A percentile compares a stretch with the other conserved stretches of the same genome.
Evolutionary conservation across 2,329 filamentous ascomycete genomes (phyloP).

Genomic region (Aspergillus phoenicis): DNA sequence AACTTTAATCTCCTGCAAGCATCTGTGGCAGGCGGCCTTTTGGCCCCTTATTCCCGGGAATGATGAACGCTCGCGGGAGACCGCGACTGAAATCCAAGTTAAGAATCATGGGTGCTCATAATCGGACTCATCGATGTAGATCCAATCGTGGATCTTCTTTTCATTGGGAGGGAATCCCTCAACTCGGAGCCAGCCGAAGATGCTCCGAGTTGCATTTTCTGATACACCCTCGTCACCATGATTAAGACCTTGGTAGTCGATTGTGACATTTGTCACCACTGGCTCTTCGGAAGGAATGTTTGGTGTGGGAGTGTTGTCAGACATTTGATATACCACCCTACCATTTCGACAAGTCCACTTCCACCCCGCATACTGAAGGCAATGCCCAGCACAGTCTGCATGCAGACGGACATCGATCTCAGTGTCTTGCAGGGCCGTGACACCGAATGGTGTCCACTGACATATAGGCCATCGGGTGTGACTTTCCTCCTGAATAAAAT

Average conservation of each 20-base stretch:
- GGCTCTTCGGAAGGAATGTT: neutral
- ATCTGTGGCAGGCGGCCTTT: too few relatives aligned
- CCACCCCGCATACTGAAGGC: slow-evolving; percentile 8
- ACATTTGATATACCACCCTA: slow-evolving; percentile 5
- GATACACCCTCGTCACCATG: neutral
- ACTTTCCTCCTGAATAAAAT: slow-evolving; percentile 8
- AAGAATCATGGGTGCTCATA: slow-evolving; percentile 17
- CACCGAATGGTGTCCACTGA: slow-evolving; percentile 5
- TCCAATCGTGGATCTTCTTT: slow-evolving; percentile 9
- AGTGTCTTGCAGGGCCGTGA: slow-evolving; percentile 7
- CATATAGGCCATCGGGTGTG: slow-evolving; percentile 9
- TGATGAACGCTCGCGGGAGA: neutral
- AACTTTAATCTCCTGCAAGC: too few relatives aligned
- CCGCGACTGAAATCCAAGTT: slow-evolving; percentile 19
- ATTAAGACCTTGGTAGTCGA: slow-evolving; percentile 3
- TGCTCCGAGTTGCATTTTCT: slow-evolving; percentile 7
- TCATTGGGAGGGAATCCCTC: slow-evolving; percentile 7
- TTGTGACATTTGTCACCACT: slow-evolving; percentile 1
- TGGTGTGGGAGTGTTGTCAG: neutral
- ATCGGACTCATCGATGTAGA: neutral
- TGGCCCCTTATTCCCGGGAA: neutral
- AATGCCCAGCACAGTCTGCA: slow-evolving; percentile 6
- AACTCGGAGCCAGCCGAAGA: slow-evolving; percentile 12
- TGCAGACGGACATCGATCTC: slow-evolving; percentile 11
- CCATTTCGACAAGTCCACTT: slow-evolving; percentile 10